phyloP scores from a whole-genome alignment of 345 rosid genomes.

The Linum trigynum region DNA sequence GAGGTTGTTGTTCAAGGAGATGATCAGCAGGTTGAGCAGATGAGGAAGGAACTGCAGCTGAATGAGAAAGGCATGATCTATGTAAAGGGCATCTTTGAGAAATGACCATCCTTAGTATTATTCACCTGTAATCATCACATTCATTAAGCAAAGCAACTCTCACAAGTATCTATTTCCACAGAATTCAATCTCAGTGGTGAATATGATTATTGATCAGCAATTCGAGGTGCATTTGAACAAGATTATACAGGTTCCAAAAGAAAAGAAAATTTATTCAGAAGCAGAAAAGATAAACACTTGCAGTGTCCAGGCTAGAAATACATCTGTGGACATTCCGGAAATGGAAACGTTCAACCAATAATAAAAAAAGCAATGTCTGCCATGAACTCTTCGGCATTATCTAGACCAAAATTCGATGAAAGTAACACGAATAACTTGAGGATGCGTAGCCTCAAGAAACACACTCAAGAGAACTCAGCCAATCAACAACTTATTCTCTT shows the following conservation, averaged over 20 bases:
- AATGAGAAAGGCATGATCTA: conserved; percentile 90
- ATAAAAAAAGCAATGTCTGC: background rate
- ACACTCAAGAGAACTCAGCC: background rate
- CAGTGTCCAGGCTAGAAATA: background rate
- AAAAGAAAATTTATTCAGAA: background rate
- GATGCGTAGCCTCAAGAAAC: no score
- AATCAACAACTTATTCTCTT: background rate
- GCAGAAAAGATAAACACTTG: background rate
- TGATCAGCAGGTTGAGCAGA: conserved; percentile 79
- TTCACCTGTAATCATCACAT: background rate
- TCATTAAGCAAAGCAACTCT: background rate
- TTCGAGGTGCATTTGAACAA: background rate
- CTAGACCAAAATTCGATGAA: no score
- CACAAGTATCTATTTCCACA: background rate
- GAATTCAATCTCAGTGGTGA: background rate
- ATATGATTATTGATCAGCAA: background rate
- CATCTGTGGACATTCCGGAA: background rate
- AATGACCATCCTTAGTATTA: conserved; percentile 20
- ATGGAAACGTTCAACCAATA: background rate
- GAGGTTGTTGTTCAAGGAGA: conserved; percentile 89
- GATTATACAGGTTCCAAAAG: background rate
- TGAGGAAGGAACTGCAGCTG: conserved; percentile 78
- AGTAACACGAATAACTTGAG: background rate
- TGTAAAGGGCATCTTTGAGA: conserved; percentile 78
- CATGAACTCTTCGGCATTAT: background rate